Evolutionary conservation across 2,329 filamentous ascomycete species (phyloP), one percentile per base, ranked within the genome.

Genomic region (Leptographium radiaticola): DNA sequence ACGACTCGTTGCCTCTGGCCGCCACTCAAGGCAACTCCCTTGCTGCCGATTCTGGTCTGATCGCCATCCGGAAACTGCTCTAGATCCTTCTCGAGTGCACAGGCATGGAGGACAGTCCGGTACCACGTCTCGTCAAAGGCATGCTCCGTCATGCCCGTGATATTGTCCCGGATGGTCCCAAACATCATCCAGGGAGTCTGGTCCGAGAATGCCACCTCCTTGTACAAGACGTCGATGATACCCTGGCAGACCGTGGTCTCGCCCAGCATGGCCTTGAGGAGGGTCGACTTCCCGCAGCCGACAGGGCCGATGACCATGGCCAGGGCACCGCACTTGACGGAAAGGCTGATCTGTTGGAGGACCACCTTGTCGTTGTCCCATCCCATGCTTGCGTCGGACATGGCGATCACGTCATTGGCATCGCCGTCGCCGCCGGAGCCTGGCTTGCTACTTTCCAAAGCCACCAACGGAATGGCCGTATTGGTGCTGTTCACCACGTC

Each of bases 151-250:
- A 16, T 20, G 31, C 68, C 70, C 0, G 68, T 54, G 8, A 75
- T 70, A 38, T 67, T 69, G 0, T 69, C 56, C 9, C 62, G 62
- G 11, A 74, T 60, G 0, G 66, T 68, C 1, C 57, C 62, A 53
- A 74, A 73, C 10, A 62, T 63, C 2, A 73, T 62, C 70, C 71
- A 75, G 0, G 71, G 66, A 0, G 59, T 63, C 53, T 75, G 72
- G 39, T 34, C 40, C 20, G 25, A 43, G 34, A 43, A 42, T 43
- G 49, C 20, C 13, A 43, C 31, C 15, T 36, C 38, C 15, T 25
- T 43, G 67, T 65, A 51, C 70, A 73, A 56, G 68, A 75, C 0
- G 66, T 68, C 13, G 69, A 55, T 1, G 52, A 57, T 0, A 59
- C 42, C 46, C 30, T 57, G 0, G 58, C 53, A 2, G 61, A 51